Evolutionary conservation across 140 eudicot genomes (phyloP).

Genomic region (Bidens hawaiensis): DNA sequence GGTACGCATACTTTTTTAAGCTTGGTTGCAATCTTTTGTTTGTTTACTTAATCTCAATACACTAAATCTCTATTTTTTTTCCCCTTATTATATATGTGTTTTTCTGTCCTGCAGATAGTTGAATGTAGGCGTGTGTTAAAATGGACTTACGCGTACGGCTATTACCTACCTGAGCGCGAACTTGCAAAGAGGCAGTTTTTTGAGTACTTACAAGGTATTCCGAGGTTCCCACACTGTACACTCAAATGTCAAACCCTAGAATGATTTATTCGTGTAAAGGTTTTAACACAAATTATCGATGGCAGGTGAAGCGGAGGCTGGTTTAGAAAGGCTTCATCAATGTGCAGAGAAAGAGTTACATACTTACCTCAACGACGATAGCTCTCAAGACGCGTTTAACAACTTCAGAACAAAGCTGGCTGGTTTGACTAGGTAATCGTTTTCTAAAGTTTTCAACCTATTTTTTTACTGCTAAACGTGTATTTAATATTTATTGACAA

Average conservation of each 20-base stretch:
- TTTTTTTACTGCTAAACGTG: background rate
- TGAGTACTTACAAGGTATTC: slow-evolving; percentile 57
- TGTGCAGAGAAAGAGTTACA: slow-evolving; percentile 75
- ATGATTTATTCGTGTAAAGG: background rate
- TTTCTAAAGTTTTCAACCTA: background rate
- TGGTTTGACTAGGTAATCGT: slow-evolving; percentile 47
- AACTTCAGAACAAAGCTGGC: slow-evolving; percentile 52
- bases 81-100: background rate
- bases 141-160: slow-evolving; percentile 90
- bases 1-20: slow-evolving; percentile 21
- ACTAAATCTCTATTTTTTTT: background rate
- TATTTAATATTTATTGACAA: background rate
- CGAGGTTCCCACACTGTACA: background rate
- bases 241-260: background rate
- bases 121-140: slow-evolving; percentile 76
- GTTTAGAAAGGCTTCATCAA: slow-evolving; percentile 76
- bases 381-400: slow-evolving; percentile 30
- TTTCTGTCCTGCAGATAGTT: slow-evolving; percentile 33
- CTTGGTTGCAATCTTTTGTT: slow-evolving; percentile 2
- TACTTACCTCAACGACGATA: slow-evolving; percentile 22
- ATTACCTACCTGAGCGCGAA: slow-evolving; percentile 49
- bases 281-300: background rate
- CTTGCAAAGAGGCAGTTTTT: slow-evolving; percentile 48
- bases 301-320: slow-evolving; percentile 74
- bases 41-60: background rate